These are phyloP conservation scores for Theobroma grandiflorum DNA, from an alignment of 441 rosid species.

Conservation along the genomic window DNA sequence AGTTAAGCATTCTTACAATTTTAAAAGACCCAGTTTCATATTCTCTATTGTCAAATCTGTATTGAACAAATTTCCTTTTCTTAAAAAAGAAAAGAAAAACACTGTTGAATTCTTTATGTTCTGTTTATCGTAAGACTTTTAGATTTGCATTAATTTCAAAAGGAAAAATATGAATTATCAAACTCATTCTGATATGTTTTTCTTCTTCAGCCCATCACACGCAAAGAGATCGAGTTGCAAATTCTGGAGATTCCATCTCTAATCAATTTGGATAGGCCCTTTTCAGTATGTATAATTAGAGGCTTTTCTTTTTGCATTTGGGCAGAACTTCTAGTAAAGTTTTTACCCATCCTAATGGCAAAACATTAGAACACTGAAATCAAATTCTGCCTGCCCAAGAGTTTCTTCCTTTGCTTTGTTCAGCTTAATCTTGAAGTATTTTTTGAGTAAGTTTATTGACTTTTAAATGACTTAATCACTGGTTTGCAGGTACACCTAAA, in stretches of 20 bases:
- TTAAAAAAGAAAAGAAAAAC: not conserved
- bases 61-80: not conserved
- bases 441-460: constrained; percentile 23
- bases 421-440: not conserved
- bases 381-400: not conserved
- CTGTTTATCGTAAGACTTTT: not conserved
- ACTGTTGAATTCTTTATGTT: not conserved
- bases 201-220: constrained; percentile 64
- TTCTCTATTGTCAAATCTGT: not conserved
- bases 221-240: constrained; percentile 80
- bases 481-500: constrained; percentile 69
- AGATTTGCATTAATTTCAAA: not conserved
- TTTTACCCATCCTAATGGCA: not conserved
- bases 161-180: not conserved
- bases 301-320: constrained; percentile 21
- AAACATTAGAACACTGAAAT: not conserved
- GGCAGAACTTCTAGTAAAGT: not conserved
- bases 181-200: constrained; percentile 16
- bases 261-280: constrained; percentile 72
- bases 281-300: constrained; percentile 57
- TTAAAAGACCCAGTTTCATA: not conserved
- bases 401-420: not conserved
- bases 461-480: constrained; percentile 18
- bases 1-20: constrained; percentile 38
- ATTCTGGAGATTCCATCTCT: constrained; percentile 67